These are phyloP conservation scores for Pyrenopolyporus hunteri DNA, from an alignment of 495 filamentous ascomycete species.

Conservation along the genomic window DNA sequence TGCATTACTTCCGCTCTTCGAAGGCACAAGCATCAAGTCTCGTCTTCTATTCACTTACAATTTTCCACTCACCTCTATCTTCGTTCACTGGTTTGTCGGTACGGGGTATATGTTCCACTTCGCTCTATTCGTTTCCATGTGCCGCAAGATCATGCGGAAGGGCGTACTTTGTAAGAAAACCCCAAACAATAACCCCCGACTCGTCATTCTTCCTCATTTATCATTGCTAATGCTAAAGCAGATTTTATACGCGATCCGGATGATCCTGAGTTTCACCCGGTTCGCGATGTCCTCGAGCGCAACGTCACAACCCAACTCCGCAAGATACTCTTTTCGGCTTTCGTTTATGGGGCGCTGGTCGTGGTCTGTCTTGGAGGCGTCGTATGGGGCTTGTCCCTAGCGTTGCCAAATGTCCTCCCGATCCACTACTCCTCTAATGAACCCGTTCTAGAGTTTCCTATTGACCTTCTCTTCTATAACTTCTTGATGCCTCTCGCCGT, in stretches of 20 bases:
- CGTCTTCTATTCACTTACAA: slow-evolving; percentile 75
- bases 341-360: slow-evolving; percentile 94
- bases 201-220: background rate
- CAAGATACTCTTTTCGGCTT: slow-evolving; percentile 93
- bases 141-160: slow-evolving; percentile 91
- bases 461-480: slow-evolving; percentile 95
- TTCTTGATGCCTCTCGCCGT: slow-evolving; percentile 88
- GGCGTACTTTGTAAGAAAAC: slow-evolving; percentile 89
- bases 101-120: slow-evolving; percentile 99
- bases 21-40: slow-evolving; percentile 73
- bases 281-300: slow-evolving; percentile 94
- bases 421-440: slow-evolving; percentile 91
- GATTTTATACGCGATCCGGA: slow-evolving; percentile 99
- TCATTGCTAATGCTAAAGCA: slow-evolving; percentile 46
- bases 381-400: slow-evolving; percentile 83
- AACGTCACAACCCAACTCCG: slow-evolving; percentile 91
- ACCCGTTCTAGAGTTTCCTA: slow-evolving; percentile 90
- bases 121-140: slow-evolving; percentile 98
- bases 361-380: slow-evolving; percentile 93
- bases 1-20: slow-evolving; percentile 88
- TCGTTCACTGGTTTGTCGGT: slow-evolving; percentile 98
- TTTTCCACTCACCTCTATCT: slow-evolving; percentile 84
- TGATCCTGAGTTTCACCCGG: slow-evolving; percentile 97
- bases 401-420: slow-evolving; percentile 74
- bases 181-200: no score